Conservation (phyloP, 345 rosid genomes). For the Adansonia digitata region DNA sequence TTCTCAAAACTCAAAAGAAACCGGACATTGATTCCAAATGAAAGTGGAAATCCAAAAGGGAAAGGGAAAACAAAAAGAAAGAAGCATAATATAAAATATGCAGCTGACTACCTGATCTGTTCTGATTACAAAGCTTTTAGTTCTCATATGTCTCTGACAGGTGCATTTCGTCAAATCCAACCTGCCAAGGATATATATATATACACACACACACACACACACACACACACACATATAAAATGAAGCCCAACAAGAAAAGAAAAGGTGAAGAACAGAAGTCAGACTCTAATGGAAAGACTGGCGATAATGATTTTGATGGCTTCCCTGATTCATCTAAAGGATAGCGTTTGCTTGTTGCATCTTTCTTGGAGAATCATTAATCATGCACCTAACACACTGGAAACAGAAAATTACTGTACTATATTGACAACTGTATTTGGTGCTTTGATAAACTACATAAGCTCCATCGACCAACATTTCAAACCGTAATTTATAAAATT, state of each 20-base stretch:
- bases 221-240: no score
- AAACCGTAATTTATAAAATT: conserved; percentile 26
- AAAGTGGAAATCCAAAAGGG: conserved; percentile 1
- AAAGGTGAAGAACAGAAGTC: not conserved
- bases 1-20: not conserved
- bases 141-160: no score
- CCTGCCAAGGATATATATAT: no score
- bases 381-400: not conserved
- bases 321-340: not conserved
- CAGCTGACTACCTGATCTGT: not conserved
- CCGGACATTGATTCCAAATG: not conserved
- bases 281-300: no score
- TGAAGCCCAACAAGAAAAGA: no score
- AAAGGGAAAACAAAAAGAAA: not conserved
- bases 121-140: no score
- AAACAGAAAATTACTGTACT: not conserved
- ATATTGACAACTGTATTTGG: not conserved
- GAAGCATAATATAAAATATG: not conserved
- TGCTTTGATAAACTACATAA: no score
- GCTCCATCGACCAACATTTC: not conserved
- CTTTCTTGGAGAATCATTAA: not conserved
- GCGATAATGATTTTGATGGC: no score
- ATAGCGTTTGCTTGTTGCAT: not conserved
- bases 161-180: no score
- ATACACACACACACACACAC: no score